These are phyloP conservation scores for Kondoa malvinella DNA, from an alignment of 768 basidiomycete genomes.

Conservation along the genomic window DNA sequence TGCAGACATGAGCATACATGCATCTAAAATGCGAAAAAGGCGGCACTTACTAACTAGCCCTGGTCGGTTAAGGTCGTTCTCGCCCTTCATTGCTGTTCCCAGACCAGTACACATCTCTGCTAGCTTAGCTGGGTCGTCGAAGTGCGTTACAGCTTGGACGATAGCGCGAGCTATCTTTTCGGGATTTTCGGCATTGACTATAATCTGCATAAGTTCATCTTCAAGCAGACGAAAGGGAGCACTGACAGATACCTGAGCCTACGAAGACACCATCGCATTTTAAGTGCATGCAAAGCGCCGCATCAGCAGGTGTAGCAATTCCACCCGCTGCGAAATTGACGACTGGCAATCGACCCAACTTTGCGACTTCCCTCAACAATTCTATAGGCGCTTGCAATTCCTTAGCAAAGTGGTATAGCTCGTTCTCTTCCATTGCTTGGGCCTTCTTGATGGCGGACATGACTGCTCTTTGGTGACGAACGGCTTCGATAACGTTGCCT, in stretches of 20 bases:
- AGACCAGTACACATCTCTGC: constrained; percentile 50
- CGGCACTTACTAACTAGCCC: constrained; percentile 10
- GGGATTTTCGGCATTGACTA: constrained; percentile 90
- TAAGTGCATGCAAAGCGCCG: constrained; percentile 95
- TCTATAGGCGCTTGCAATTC: constrained; percentile 84
- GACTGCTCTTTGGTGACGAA: constrained; percentile 73
- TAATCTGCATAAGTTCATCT: constrained; percentile 37
- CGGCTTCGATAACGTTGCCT: constrained; percentile 46
- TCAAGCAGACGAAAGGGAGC: background rate
- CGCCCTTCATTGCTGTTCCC: constrained; percentile 26
- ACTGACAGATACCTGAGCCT: constrained; percentile 57
- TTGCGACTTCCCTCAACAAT: constrained; percentile 85
- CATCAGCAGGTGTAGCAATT: constrained; percentile 50
- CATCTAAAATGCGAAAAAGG: background rate
- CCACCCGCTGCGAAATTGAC: constrained; percentile 74
- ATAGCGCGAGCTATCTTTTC: constrained; percentile 86
- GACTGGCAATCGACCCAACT: constrained; percentile 77
- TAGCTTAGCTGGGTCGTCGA: constrained; percentile 79
- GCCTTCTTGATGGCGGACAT: constrained; percentile 69
- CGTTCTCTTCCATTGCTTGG: constrained; percentile 79
- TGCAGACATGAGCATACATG: background rate
- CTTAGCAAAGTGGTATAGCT: constrained; percentile 82
- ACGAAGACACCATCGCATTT: constrained; percentile 80
- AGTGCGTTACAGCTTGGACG: constrained; percentile 93
- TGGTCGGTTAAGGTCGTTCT: constrained; percentile 13